Conservation (phyloP, 108 stramenopile species). For the Mediolabrus comicus region DNA sequence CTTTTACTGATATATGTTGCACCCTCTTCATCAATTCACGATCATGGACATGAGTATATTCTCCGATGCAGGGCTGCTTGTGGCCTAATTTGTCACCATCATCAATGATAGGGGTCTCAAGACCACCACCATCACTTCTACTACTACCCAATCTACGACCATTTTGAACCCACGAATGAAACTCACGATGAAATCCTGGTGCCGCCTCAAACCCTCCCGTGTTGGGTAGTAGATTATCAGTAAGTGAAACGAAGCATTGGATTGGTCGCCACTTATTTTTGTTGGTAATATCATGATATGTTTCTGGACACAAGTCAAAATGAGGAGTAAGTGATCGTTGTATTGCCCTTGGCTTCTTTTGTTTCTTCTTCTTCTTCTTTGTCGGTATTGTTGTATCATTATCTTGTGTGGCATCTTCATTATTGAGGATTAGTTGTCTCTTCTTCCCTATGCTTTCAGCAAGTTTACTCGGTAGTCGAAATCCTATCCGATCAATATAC, state of each 20-base stretch:
- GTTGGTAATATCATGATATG: constrained; percentile 40
- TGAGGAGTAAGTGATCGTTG: constrained; percentile 93
- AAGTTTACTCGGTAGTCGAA: constrained; percentile 72
- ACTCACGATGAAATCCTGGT: constrained; percentile 88
- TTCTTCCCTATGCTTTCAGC: constrained; percentile 60
- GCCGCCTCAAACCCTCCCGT: constrained; percentile 92
- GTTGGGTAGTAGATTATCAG: constrained; percentile 72
- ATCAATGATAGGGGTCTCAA: too few species aligned
- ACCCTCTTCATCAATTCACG: constrained; percentile 64
- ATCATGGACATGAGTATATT: constrained; percentile 92
- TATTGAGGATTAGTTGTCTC: background rate
- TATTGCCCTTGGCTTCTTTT: constrained; percentile 49
- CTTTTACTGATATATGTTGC: constrained; percentile 73
- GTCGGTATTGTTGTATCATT: background rate
- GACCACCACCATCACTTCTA: constrained; percentile 13
- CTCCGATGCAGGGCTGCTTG: constrained; percentile 76
- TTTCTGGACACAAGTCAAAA: constrained; percentile 92
- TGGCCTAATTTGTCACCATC: too few species aligned
- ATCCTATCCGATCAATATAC: constrained; percentile 91
- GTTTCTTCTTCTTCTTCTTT: constrained; percentile 38
- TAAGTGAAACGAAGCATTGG: constrained; percentile 89
- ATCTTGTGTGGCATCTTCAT: background rate
- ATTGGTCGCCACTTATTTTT: constrained; percentile 90
- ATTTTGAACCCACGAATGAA: constrained; percentile 67
- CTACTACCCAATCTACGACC: constrained; percentile 7